phyloP scores from a whole-genome alignment of 1,139 yeast species.

The Kodamaea arcana region DNA sequence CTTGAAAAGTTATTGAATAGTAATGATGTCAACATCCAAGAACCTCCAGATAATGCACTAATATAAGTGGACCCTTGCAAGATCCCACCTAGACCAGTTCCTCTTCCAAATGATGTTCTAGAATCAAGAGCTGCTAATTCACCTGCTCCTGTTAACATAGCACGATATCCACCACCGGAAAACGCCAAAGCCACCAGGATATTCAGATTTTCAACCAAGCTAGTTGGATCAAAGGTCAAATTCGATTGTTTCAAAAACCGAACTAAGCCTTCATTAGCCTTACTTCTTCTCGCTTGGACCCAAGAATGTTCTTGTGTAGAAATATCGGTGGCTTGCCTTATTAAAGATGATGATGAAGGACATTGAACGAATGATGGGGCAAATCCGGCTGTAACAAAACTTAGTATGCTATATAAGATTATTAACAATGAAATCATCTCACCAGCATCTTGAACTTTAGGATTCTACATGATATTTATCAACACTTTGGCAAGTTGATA shows the following conservation, averaged over 20 bases:
- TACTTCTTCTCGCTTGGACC: constrained; percentile 45
- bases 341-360: constrained; percentile 31
- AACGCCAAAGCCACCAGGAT: constrained; percentile 68
- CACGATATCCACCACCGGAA: constrained; percentile 91
- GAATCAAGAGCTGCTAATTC: constrained; percentile 74
- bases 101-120: constrained; percentile 52
- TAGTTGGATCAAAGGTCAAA: constrained; percentile 49
- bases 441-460: no score
- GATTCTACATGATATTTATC: no score
- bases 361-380: constrained; percentile 63
- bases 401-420: not conserved
- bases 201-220: constrained; percentile 39
- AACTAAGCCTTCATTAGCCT: constrained; percentile 50
- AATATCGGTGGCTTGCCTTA: constrained; percentile 30
- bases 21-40: constrained; percentile 36
- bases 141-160: constrained; percentile 91
- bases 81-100: constrained; percentile 49
- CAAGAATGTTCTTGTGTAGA: constrained; percentile 36
- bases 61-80: constrained; percentile 37
- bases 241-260: constrained; percentile 57
- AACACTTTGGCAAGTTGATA: no score
- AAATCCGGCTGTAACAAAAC: constrained; percentile 23
- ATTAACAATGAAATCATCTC: not conserved
- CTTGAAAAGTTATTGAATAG: constrained; percentile 32
- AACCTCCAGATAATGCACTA: constrained; percentile 38